Conservation (phyloP, 2,329 filamentous ascomycete species). For the Dothistroma septosporum region DNA sequence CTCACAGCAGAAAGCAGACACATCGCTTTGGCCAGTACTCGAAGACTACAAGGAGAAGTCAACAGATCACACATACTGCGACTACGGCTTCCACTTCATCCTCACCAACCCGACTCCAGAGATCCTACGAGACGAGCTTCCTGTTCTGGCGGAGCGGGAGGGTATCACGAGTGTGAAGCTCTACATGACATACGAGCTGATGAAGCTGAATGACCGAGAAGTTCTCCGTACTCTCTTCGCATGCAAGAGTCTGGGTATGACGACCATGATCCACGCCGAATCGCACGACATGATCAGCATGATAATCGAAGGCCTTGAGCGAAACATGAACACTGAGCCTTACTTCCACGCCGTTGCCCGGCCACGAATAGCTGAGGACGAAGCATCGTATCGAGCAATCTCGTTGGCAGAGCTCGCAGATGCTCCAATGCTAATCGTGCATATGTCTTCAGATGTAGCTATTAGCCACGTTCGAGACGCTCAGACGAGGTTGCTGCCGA, state of each 20-base stretch:
- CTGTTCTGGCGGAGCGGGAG: conserved; percentile 36
- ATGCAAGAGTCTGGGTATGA: conserved; percentile 44
- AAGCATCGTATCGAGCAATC: conserved; percentile 51
- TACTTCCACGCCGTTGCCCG: conserved; percentile 47
- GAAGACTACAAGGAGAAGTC: conserved; percentile 48
- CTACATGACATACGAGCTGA: conserved; percentile 52
- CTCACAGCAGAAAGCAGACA: conserved; percentile 47
- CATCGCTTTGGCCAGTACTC: conserved; percentile 46
- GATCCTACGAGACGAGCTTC: conserved; percentile 43
- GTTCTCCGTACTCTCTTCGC: conserved; percentile 51
- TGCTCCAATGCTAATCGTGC: conserved; percentile 52
- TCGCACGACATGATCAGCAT: conserved; percentile 46
- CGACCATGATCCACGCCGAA: conserved; percentile 50
- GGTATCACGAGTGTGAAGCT: conserved; percentile 50
- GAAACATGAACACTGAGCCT: conserved; percentile 38
- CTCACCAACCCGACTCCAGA: conserved; percentile 44
- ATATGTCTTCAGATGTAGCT: conserved; percentile 44
- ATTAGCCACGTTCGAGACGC: conserved; percentile 35
- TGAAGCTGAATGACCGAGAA: conserved; percentile 49
- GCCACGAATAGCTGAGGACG: conserved; percentile 46
- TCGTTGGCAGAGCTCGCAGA: conserved; percentile 48
- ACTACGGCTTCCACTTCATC: conserved; percentile 56
- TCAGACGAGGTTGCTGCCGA: conserved; percentile 34
- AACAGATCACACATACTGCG: conserved; percentile 47
- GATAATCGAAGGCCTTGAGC: conserved; percentile 42